These are phyloP conservation scores for Saccharomycopsis amapae DNA, from an alignment of 805 yeast genomes.

Conservation along the genomic window DNA sequence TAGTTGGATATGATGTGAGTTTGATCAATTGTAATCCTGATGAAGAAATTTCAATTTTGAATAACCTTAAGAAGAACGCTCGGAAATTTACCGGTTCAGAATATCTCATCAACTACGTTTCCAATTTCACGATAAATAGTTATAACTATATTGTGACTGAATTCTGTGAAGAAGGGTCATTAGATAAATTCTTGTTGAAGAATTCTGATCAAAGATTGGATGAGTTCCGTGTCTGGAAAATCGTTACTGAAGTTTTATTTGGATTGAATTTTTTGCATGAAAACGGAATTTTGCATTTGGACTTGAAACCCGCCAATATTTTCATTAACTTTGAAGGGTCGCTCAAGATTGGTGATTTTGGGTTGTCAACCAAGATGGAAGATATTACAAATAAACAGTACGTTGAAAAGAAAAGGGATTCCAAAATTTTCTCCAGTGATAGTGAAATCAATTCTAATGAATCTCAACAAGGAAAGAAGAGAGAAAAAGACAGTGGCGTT, in stretches of 20 bases:
- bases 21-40: conserved; percentile 18
- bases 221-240: conserved; percentile 98
- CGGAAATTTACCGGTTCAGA: conserved; percentile 16
- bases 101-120: conserved; percentile 17
- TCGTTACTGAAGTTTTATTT: conserved; percentile 72
- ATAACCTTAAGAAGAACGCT: conserved; percentile 23
- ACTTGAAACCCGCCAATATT: conserved; percentile 91
- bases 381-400: not conserved
- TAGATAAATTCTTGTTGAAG: conserved; percentile 72
- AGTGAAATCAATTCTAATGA: no score
- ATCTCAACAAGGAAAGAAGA: not conserved
- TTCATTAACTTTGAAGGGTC: conserved; percentile 92
- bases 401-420: not conserved
- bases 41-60: conserved; percentile 33
- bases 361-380: conserved; percentile 63
- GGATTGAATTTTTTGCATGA: conserved; percentile 80
- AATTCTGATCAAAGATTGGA: conserved; percentile 54
- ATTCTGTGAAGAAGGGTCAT: conserved; percentile 89
- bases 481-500: not conserved
- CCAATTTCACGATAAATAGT: conserved; percentile 14
- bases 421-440: conserved; percentile 15
- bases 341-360: conserved; percentile 93
- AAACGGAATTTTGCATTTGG: conserved; percentile 72
- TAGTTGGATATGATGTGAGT: conserved; percentile 3
- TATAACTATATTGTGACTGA: conserved; percentile 79